Evolutionary conservation across 2,329 filamentous ascomycete genomes (phyloP).

Genomic region (Teratosphaeria destructans): DNA sequence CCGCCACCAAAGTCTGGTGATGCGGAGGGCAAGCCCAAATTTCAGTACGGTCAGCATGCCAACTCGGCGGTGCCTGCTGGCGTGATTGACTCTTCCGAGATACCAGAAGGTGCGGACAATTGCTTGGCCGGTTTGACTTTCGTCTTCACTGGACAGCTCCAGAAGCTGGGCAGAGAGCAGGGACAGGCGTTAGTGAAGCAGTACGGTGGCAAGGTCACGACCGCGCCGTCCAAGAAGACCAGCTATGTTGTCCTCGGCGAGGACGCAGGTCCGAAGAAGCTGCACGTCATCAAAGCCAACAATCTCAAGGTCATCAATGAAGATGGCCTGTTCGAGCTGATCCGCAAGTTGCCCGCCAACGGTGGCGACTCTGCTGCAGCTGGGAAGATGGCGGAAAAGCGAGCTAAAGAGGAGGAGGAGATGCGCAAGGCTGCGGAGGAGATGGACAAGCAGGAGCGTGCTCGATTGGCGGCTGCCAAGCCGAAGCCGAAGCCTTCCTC

Average conservation of each 20-base stretch:
- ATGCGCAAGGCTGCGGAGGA: slow-evolving; percentile 69
- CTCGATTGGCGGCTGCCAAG: slow-evolving; percentile 35
- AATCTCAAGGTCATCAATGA: slow-evolving; percentile 90
- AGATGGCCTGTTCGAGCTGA: slow-evolving; percentile 79
- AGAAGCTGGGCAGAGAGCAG: slow-evolving; percentile 72
- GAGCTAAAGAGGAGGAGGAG: slow-evolving; percentile 73
- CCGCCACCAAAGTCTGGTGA: slow-evolving; percentile 56
- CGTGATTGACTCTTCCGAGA: slow-evolving; percentile 53
- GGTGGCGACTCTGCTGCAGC: slow-evolving; percentile 84
- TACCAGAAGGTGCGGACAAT: slow-evolving; percentile 77
- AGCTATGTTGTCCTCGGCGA: slow-evolving; percentile 83
- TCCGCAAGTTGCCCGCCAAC: slow-evolving; percentile 68
- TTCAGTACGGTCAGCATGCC: slow-evolving; percentile 55
- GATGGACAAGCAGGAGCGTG: slow-evolving; percentile 68
- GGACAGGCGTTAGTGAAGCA: slow-evolving; percentile 78
- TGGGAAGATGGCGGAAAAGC: slow-evolving; percentile 74
- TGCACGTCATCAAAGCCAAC: slow-evolving; percentile 70
- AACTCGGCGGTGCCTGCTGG: slow-evolving; percentile 49
- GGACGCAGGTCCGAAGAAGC: slow-evolving; percentile 88
- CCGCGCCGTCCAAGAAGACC: slow-evolving; percentile 81
- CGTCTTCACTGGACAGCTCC: slow-evolving; percentile 85
- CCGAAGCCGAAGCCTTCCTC: slow-evolving; percentile 25
- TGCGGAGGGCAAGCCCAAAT: slow-evolving; percentile 48
- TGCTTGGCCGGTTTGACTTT: slow-evolving; percentile 84
- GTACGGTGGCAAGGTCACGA: slow-evolving; percentile 85